Percentiles rank a stretch among this genome's conserved stretches.
Evolutionary conservation across 176 grass and related monocot species (phyloP).

Genomic region (Oryza rufipogon): DNA sequence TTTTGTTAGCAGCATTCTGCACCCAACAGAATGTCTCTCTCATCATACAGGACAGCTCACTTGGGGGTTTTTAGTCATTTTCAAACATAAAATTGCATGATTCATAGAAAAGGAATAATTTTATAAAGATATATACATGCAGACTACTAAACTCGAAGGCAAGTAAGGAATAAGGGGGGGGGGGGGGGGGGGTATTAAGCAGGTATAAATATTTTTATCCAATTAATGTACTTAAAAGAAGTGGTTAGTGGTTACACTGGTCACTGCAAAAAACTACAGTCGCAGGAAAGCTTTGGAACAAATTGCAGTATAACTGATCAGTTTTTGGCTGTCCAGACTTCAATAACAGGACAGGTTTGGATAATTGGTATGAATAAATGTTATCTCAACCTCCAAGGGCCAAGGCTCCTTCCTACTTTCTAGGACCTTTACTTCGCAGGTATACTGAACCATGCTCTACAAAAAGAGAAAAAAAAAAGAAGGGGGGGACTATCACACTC

Average conservation of each 20-base stretch:
- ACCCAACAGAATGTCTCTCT: background rate
- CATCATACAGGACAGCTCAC: background rate
- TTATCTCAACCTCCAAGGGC: background rate
- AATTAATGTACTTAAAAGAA: background rate
- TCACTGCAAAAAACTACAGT: background rate
- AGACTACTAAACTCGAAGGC: background rate
- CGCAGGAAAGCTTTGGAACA: background rate
- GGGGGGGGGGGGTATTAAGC: background rate
- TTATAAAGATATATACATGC: background rate
- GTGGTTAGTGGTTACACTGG: background rate
- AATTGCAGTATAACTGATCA: background rate
- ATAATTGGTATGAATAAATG: background rate
- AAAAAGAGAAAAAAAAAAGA: background rate
- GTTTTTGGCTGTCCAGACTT: background rate
- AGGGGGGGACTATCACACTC: background rate
- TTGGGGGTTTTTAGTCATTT: conserved; percentile 31
- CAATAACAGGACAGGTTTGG: background rate
- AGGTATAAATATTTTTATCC: background rate
- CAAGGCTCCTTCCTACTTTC: conserved; percentile 13
- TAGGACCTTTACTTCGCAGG: conserved; percentile 19
- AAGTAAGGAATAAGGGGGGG: too few relatives aligned
- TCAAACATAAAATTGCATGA: conserved; percentile 2
- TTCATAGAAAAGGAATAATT: background rate
- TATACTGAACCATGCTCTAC: background rate
- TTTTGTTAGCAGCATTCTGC: background rate